A percentile compares a stretch with the other conserved stretches of the same genome.
These are phyloP conservation scores for Coniella lustricola DNA, from an alignment of 2,329 filamentous ascomycete species.

Conservation along the genomic window DNA sequence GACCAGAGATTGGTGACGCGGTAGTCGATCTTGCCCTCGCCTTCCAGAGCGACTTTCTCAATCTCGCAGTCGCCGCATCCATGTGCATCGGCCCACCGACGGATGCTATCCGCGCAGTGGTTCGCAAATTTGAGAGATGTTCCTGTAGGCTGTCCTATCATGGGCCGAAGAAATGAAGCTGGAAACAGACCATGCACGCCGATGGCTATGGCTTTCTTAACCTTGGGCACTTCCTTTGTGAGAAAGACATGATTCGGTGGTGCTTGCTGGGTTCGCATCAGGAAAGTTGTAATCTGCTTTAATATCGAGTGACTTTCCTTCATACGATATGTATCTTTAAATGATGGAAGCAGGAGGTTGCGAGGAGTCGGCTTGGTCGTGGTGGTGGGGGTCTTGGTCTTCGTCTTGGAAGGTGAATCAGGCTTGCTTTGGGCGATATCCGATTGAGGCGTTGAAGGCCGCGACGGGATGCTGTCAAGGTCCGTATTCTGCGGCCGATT, in stretches of 20 bases:
- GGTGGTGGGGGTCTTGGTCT: constrained; percentile 35
- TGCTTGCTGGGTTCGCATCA: constrained; percentile 48
- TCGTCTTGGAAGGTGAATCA: constrained; percentile 23
- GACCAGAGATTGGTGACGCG: constrained; percentile 92
- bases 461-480: constrained; percentile 31
- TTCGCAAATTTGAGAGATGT: constrained; percentile 92
- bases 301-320: constrained; percentile 63
- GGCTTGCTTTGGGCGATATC: constrained; percentile 21
- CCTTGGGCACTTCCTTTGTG: constrained; percentile 58
- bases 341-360: constrained; percentile 65
- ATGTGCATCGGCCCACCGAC: constrained; percentile 69
- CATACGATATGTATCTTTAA: constrained; percentile 59
- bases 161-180: constrained; percentile 74
- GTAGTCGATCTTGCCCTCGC: constrained; percentile 85
- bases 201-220: constrained; percentile 84
- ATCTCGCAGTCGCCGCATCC: constrained; percentile 72
- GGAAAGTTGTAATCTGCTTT: constrained; percentile 55
- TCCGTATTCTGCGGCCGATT: constrained; percentile 42
- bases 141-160: constrained; percentile 90
- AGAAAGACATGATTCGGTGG: constrained; percentile 65
- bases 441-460: constrained; percentile 28
- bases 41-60: constrained; percentile 89
- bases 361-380: constrained; percentile 35
- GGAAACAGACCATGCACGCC: constrained; percentile 94
- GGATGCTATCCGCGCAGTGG: constrained; percentile 75